Evolutionary conservation across 1,284 basidiomycete species (phyloP).

Genomic region (Gymnopus androsaceus): DNA sequence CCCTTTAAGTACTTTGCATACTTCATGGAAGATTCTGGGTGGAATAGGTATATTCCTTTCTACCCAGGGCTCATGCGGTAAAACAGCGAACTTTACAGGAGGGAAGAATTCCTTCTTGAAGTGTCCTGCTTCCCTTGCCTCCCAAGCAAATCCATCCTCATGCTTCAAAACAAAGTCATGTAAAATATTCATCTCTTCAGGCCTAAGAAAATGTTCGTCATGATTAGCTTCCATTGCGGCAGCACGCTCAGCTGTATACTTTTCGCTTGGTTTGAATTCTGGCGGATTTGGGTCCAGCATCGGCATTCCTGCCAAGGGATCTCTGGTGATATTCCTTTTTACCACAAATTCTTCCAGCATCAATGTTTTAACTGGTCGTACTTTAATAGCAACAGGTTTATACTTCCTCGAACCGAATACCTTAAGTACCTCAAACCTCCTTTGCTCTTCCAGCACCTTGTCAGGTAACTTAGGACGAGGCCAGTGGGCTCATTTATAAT

Average conservation of each 20-base stretch:
- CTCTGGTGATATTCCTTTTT: conserved; percentile 31
- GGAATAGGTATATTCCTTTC: conserved; percentile 18
- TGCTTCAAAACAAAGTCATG: background rate
- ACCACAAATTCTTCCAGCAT: conserved; percentile 35
- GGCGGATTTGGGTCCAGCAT: background rate
- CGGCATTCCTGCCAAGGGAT: conserved; percentile 34
- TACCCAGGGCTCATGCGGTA: conserved; percentile 16
- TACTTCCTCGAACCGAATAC: conserved; percentile 20
- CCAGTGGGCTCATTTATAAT: too few relatives aligned
- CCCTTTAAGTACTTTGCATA: conserved; percentile 30
- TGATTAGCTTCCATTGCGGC: background rate
- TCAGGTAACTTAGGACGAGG: too few relatives aligned
- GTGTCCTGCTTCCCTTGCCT: conserved; percentile 13
- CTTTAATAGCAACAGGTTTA: too few relatives aligned
- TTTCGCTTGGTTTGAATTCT: background rate
- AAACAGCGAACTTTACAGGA: conserved; percentile 13
- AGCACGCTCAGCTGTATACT: background rate
- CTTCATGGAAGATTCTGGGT: conserved; percentile 15
- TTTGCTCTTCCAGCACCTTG: too few relatives aligned
- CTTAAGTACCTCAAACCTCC: background rate
- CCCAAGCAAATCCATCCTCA: conserved; percentile 14
- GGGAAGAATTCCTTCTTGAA: conserved; percentile 11
- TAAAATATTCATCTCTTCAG: background rate
- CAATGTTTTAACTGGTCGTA: conserved; percentile 30
- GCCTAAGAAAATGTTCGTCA: background rate